These are phyloP conservation scores for Platismatia glauca DNA, from an alignment of 495 filamentous ascomycete species.

Conservation along the genomic window DNA sequence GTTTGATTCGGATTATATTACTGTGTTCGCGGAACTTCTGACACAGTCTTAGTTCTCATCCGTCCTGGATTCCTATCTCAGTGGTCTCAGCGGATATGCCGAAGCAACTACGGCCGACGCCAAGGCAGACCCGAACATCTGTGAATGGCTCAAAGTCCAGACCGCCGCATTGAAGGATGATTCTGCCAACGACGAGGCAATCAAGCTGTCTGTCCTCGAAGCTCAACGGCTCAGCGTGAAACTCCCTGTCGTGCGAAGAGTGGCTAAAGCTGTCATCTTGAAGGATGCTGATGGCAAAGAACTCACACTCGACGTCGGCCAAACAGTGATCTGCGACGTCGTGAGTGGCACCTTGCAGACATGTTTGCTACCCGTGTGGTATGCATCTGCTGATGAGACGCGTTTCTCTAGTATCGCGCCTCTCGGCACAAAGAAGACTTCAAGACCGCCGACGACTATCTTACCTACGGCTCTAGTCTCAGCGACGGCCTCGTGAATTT, in stretches of 20 bases:
- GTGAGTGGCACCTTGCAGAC: no score
- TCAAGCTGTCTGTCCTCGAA: conserved; percentile 18
- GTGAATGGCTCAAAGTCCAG: conserved; percentile 15
- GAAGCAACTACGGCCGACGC: neutral
- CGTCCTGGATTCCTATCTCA: conserved; percentile 34
- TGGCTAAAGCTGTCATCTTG: neutral
- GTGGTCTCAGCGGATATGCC: conserved; percentile 26
- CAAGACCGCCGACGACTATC: neutral
- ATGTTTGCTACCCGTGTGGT: no score
- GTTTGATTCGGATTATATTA: neutral
- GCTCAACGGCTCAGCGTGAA: conserved; percentile 19
- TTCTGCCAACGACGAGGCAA: neutral
- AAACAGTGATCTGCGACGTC: conserved; percentile 15
- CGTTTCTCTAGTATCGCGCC: neutral
- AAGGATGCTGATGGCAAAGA: conserved; percentile 2
- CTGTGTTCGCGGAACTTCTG: neutral
- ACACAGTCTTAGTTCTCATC: conserved; percentile 34
- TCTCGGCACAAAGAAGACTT: conserved; percentile 1
- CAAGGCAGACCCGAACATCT: conserved; percentile 24
- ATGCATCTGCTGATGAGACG: neutral
- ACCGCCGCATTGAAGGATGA: conserved; percentile 2
- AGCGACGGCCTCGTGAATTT: conserved; percentile 8
- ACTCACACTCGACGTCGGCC: neutral
- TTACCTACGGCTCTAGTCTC: conserved; percentile 11
- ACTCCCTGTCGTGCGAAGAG: conserved; percentile 15